phyloP scores from a whole-genome alignment of 352 stramenopile genomes.

The Pilasporangium apinafurcum region DNA sequence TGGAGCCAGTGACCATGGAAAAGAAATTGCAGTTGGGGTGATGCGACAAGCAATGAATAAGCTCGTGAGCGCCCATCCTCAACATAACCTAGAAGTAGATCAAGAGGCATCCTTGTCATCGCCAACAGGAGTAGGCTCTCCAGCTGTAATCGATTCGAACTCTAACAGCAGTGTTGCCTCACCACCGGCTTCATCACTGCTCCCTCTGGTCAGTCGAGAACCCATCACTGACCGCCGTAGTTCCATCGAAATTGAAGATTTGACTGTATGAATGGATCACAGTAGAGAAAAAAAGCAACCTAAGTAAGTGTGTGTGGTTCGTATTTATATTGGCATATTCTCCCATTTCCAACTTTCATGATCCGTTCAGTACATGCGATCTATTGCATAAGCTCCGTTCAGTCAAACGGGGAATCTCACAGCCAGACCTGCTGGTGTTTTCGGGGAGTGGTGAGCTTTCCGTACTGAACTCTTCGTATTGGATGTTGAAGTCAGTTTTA shows the following conservation, averaged over 20 bases:
- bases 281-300: too few relatives aligned
- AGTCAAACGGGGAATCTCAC: too few relatives aligned
- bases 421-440: too few relatives aligned
- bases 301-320: background rate
- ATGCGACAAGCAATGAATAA: conserved; percentile 77
- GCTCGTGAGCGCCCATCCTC: conserved; percentile 62
- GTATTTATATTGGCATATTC: background rate
- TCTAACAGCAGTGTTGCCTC: conserved; percentile 6
- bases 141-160: conserved; percentile 13
- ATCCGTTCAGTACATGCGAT: too few relatives aligned
- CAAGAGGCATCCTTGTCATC: conserved; percentile 6
- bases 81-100: conserved; percentile 72
- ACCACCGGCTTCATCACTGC: background rate
- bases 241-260: conserved; percentile 15
- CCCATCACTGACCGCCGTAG: conserved; percentile 11
- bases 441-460: too few relatives aligned
- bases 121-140: conserved; percentile 11
- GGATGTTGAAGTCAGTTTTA: too few relatives aligned
- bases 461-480: too few relatives aligned
- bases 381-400: too few relatives aligned
- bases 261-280: conserved; percentile 12
- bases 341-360: too few relatives aligned
- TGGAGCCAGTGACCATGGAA: conserved; percentile 44
- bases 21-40: conserved; percentile 47
- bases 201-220: conserved; percentile 1